Evolutionary conservation across 2,329 filamentous ascomycete genomes (phyloP).

Genomic region (Alternaria metachromatica): DNA sequence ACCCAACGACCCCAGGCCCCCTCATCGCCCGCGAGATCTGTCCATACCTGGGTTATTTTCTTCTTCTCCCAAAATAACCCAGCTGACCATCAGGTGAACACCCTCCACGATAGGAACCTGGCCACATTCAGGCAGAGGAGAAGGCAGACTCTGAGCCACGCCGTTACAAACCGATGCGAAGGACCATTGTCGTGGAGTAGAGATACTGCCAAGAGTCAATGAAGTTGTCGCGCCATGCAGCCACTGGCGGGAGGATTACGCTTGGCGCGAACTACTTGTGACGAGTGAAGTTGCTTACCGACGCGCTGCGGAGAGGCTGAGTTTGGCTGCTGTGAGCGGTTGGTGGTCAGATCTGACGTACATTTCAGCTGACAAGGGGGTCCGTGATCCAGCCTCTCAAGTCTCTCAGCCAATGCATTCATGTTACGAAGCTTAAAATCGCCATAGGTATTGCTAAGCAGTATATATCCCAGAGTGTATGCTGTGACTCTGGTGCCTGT

Average conservation of each 20-base stretch:
- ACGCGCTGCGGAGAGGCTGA: neutral
- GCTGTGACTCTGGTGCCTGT: neutral
- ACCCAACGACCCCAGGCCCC: neutral
- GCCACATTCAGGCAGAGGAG: neutral
- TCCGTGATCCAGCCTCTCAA: neutral
- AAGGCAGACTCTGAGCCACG: conserved; percentile 6
- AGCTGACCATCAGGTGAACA: conserved; percentile 1
- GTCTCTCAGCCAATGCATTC: neutral
- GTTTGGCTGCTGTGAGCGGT: neutral
- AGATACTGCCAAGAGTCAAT: neutral
- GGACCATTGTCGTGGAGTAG: conserved; percentile 3
- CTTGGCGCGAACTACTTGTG: conserved; percentile 8
- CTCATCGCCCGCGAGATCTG: neutral
- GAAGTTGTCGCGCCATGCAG: neutral
- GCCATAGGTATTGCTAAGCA: neutral
- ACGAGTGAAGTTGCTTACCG: neutral
- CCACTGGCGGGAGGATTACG: neutral
- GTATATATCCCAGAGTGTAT: neutral
- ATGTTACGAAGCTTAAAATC: neutral
- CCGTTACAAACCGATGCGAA: neutral
- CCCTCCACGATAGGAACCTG: neutral
- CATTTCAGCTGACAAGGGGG: conserved; percentile 7
- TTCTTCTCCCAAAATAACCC: neutral
- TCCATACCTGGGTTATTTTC: neutral
- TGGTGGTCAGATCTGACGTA: conserved; percentile 12